Evolutionary conservation across 208 protist genomes (phyloP), one percentile per base, ranked within the genome.

Genomic region (Acanthamoeba healyi): DNA sequence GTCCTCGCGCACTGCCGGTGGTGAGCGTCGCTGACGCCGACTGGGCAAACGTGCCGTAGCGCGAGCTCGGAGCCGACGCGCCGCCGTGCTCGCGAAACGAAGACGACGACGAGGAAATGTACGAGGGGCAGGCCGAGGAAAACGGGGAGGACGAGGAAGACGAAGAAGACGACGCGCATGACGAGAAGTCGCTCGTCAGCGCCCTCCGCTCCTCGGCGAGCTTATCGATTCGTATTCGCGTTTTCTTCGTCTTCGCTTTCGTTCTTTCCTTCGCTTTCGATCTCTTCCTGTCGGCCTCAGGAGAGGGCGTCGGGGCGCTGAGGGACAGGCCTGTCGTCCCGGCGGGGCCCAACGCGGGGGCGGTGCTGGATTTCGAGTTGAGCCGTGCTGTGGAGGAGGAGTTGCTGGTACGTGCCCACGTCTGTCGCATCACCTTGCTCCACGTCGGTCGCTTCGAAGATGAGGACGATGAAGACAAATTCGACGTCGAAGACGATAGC

Each of bases 211-310:
- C 67, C 9, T 77, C 67, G 36, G 7, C 17, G 0, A 14, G 0
- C 22, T 44, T 44, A 15, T 77, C 42, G 44, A n/a, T 49, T 24
- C 26, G 44, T 24, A n/a, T 32, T 38, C 26, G 77, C 77, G 4
- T 58, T 86, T 38, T 49, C 38, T 58, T 24, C 17, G n/a, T 82
- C n/a, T n/a, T n/a, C 74, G 77, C 26, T 86, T 86, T 86, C 38
- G 77, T 32, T 49, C 70, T 79, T 79, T 86, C 46, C 67, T 77
- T 86, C 77, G 77, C 38, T 58, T 86, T 58, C 77, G 38, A 34
- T 86, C 77, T 58, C 58, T 86, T 72, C 63, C 24, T 72, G 29
- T 38, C 26, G 54, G 22, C 3, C 54, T 61, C 54, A n/a, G n/a
- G n/a, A n/a, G n/a, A n/a, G n/a, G n/a, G n/a, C n/a, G n/a, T n/a